Evolutionary conservation across 2,329 filamentous ascomycete species (phyloP).

Genomic region (Arthrobotrys sinensis): DNA sequence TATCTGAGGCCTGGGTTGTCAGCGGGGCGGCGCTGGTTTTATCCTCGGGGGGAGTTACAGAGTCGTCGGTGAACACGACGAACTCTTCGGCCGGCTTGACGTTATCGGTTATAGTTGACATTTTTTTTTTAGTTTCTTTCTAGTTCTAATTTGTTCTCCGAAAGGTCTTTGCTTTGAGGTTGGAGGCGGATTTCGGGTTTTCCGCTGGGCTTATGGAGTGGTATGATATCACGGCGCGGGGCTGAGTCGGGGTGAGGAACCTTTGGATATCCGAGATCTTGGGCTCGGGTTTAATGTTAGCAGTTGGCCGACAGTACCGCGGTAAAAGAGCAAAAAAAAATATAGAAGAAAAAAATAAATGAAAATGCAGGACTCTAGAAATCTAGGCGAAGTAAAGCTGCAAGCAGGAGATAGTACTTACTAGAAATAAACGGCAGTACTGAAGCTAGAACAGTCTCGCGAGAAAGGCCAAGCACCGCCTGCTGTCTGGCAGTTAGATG

Average conservation of each 20-base stretch:
- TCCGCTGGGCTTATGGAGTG: conserved; percentile 49
- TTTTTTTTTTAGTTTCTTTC: conserved; percentile 27
- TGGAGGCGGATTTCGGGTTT: conserved; percentile 40
- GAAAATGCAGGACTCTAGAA: neutral
- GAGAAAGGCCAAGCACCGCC: conserved; percentile 30
- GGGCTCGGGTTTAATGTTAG: neutral
- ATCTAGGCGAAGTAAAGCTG: conserved; percentile 25
- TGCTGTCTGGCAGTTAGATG: conserved; percentile 13
- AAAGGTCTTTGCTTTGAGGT: conserved; percentile 28
- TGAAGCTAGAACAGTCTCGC: conserved; percentile 7
- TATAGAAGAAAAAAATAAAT: neutral
- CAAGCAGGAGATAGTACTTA: conserved; percentile 1
- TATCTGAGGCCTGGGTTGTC: conserved; percentile 23
- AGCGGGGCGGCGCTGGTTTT: conserved; percentile 49
- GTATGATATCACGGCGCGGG: conserved; percentile 60
- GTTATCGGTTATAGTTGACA: conserved; percentile 42
- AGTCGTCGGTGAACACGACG: conserved; percentile 55
- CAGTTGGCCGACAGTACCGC: conserved; percentile 1
- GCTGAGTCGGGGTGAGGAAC: conserved; percentile 48
- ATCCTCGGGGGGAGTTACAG: conserved; percentile 29
- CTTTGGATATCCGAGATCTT: conserved; percentile 40
- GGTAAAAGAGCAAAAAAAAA: neutral
- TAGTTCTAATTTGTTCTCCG: conserved; percentile 30
- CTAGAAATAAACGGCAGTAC: neutral
- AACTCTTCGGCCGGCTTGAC: conserved; percentile 59